Conservation (phyloP, 345 rosid genomes). For the Moricandia moricandioides region DNA sequence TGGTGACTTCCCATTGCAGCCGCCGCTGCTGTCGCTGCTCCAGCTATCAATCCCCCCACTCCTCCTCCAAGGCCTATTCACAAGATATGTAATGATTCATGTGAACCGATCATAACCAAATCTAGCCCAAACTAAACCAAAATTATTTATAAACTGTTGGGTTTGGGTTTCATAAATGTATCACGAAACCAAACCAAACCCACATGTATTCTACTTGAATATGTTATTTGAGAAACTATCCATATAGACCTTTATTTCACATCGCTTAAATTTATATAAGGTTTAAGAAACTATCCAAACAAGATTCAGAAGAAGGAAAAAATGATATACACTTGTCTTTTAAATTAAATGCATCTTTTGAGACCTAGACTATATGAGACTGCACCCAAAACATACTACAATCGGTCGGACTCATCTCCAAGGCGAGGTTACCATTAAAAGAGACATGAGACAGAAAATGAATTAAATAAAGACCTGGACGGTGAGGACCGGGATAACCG, state of each 20-base stretch:
- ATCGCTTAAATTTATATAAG: background rate
- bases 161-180: background rate
- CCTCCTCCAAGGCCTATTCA: constrained; percentile 60
- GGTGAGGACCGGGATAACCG: constrained; percentile 64
- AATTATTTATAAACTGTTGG: background rate
- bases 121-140: background rate
- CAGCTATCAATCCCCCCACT: constrained; percentile 69
- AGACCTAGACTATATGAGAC: background rate
- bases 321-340: background rate
- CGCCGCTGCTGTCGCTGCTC: constrained; percentile 88
- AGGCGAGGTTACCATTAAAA: background rate
- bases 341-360: background rate
- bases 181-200: background rate
- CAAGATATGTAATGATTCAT: background rate
- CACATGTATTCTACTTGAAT: background rate
- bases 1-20: constrained; percentile 73
- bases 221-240: too few relatives aligned
- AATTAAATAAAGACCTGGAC: constrained; percentile 45
- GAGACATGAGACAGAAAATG: background rate
- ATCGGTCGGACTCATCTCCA: background rate
- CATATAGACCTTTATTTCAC: too few relatives aligned
- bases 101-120: background rate
- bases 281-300: background rate
- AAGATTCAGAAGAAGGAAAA: background rate
- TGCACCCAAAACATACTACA: background rate